Evolutionary conservation across 306 rosid species (phyloP).

Genomic region (Fragaria nilgerrensis): DNA sequence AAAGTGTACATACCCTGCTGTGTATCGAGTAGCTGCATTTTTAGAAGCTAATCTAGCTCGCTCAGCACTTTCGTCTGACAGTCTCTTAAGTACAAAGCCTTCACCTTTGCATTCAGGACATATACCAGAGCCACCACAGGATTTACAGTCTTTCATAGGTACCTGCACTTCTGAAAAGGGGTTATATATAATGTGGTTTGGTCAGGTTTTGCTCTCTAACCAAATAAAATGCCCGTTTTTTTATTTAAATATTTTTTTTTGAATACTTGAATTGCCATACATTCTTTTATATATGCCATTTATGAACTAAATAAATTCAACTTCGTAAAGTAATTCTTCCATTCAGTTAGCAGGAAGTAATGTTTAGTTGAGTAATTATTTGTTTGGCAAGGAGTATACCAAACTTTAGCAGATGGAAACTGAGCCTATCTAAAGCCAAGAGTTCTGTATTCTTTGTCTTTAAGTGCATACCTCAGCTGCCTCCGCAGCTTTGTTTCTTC

Average conservation of each 20-base stretch:
- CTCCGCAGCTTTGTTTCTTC: conserved; percentile 60
- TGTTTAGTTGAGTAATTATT: background rate
- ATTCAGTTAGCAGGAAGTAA: background rate
- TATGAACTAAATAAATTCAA: background rate
- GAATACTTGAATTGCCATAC: background rate
- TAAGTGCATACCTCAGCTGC: conserved; percentile 44
- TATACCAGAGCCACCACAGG: conserved; percentile 82
- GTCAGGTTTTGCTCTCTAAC: background rate
- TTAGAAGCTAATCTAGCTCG: conserved; percentile 63
- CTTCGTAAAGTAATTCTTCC: too few species aligned
- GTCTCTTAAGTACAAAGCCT: conserved; percentile 82
- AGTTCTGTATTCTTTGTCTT: too few species aligned
- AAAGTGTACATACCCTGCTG: conserved; percentile 54
- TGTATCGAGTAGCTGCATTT: conserved; percentile 86
- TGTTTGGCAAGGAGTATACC: background rate
- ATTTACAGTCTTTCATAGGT: conserved; percentile 56
- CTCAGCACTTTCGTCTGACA: conserved; percentile 72
- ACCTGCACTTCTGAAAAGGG: conserved; percentile 44
- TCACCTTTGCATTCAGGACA: conserved; percentile 94
- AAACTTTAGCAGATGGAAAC: background rate
- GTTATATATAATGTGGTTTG: background rate
- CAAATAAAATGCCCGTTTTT: background rate
- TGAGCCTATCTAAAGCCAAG: background rate
- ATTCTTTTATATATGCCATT: background rate
- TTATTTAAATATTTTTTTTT: too few species aligned